A percentile compares a stretch with the other conserved stretches of the same genome.
phyloP scores from a whole-genome alignment of 208 protist species.

The Acanthamoeba culbertsoni region DNA sequence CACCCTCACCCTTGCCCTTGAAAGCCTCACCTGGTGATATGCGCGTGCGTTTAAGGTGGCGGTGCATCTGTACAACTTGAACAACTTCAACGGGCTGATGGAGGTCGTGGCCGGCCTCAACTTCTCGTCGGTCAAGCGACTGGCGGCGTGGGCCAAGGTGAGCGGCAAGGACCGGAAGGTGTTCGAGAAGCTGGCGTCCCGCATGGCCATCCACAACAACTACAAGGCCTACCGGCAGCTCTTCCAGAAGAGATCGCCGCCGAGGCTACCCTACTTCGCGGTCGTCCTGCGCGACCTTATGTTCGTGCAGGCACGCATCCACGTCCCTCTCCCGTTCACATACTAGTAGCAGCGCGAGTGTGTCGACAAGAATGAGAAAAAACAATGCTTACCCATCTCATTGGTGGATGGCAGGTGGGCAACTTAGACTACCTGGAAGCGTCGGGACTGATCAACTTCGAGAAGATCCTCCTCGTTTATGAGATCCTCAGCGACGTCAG shows the following conservation, averaged over 20 bases:
- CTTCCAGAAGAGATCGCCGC: background rate
- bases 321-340: background rate
- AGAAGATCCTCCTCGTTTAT: constrained; percentile 26
- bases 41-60: background rate
- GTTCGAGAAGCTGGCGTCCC: background rate
- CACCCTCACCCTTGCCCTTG: background rate
- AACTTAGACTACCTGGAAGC: constrained; percentile 6
- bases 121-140: constrained; percentile 25
- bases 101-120: background rate
- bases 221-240: constrained; percentile 32
- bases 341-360: background rate
- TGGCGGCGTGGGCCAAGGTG: background rate
- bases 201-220: background rate
- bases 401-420: background rate
- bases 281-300: constrained; percentile 5
- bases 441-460: constrained; percentile 18
- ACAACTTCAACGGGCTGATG: constrained; percentile 38
- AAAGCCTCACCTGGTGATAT: background rate
- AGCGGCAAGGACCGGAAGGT: constrained; percentile 23
- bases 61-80: background rate
- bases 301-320: background rate
- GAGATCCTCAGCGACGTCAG: background rate
- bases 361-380: too few relatives aligned
- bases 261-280: constrained; percentile 1
- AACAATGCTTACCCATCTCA: too few relatives aligned